These are phyloP conservation scores for Chlorella sorokiniana DNA, from an alignment of 139 green algal genomes.

Conservation along the genomic window DNA sequence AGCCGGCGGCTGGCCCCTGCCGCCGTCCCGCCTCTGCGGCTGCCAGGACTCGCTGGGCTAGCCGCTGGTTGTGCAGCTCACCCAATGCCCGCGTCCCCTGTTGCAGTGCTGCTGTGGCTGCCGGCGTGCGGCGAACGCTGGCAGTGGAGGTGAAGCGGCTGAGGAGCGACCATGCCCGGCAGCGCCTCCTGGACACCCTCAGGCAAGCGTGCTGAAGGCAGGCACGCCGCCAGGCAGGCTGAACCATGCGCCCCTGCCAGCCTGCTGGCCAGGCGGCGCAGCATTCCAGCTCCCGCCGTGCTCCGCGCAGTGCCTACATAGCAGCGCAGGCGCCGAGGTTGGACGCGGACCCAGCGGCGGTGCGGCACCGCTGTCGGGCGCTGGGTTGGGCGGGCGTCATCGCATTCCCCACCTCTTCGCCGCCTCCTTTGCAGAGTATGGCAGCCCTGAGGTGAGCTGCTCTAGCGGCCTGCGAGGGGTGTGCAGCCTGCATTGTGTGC, in stretches of 20 bases:
- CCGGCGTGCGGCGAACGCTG: conserved; percentile 14
- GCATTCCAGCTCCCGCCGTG: neutral
- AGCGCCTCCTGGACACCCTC: conserved; percentile 9
- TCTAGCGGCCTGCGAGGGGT: neutral
- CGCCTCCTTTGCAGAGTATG: conserved; percentile 48
- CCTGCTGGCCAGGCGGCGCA: neutral
- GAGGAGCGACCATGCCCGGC: conserved; percentile 3
- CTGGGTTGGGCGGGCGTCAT: conserved; percentile 46
- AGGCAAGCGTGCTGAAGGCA: neutral
- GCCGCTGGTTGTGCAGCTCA: neutral
- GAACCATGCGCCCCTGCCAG: neutral
- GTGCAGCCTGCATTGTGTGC: neutral
- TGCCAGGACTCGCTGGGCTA: neutral
- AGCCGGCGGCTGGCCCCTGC: neutral
- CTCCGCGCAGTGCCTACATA: conserved; percentile 33
- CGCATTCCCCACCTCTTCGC: conserved; percentile 51
- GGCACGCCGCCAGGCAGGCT: neutral
- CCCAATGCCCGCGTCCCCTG: neutral
- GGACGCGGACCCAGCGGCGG: neutral
- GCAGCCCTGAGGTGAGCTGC: conserved; percentile 4
- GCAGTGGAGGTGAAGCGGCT: conserved; percentile 34
- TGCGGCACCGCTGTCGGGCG: conserved; percentile 5
- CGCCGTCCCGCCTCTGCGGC: neutral
- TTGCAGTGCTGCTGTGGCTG: conserved; percentile 22
- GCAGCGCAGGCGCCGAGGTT: neutral